A percentile compares a stretch with the other conserved stretches of the same genome.
phyloP scores from a whole-genome alignment of 495 filamentous ascomycete species.

The Gamarada debralockiae region DNA sequence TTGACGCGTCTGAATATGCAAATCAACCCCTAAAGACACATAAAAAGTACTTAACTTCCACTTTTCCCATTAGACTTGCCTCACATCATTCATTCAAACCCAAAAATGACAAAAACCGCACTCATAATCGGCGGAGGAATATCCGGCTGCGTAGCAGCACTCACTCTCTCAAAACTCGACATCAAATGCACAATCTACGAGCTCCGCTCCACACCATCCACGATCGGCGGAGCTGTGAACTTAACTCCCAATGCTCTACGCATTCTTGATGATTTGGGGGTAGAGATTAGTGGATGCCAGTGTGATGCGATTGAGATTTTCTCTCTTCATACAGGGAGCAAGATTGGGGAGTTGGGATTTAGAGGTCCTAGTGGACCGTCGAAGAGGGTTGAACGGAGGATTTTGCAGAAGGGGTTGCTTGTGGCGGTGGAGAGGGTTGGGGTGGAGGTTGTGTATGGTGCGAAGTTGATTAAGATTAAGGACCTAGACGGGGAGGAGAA shows the following conservation, averaged over 20 bases:
- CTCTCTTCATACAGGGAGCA: slow-evolving; percentile 46
- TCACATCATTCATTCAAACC: too few species aligned
- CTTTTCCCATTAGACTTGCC: too few species aligned
- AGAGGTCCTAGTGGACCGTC: slow-evolving; percentile 38
- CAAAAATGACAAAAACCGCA: too few species aligned
- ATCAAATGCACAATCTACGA: slow-evolving; percentile 50
- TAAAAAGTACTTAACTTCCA: too few species aligned
- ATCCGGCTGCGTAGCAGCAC: slow-evolving; percentile 49
- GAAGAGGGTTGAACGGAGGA: slow-evolving; percentile 43
- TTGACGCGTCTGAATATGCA: too few species aligned
- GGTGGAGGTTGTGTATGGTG: slow-evolving; percentile 32
- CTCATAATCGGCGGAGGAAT: slow-evolving; percentile 54
- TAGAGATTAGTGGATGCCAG: slow-evolving; percentile 38
- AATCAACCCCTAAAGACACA: too few species aligned
- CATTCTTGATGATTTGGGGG: slow-evolving; percentile 52
- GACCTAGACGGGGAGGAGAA: slow-evolving; percentile 7
- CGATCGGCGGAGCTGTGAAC: slow-evolving; percentile 59
- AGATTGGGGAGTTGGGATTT: slow-evolving; percentile 37
- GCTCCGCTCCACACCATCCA: slow-evolving; percentile 49
- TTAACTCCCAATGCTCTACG: slow-evolving; percentile 58
- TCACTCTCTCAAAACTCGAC: slow-evolving; percentile 44
- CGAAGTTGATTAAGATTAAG: slow-evolving; percentile 20
- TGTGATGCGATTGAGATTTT: slow-evolving; percentile 37
- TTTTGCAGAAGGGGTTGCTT: slow-evolving; percentile 44
- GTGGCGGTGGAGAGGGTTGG: slow-evolving; percentile 27